These are phyloP conservation scores for Cordyceps javanica DNA, from an alignment of 2,329 filamentous ascomycete genomes.

Conservation along the genomic window DNA sequence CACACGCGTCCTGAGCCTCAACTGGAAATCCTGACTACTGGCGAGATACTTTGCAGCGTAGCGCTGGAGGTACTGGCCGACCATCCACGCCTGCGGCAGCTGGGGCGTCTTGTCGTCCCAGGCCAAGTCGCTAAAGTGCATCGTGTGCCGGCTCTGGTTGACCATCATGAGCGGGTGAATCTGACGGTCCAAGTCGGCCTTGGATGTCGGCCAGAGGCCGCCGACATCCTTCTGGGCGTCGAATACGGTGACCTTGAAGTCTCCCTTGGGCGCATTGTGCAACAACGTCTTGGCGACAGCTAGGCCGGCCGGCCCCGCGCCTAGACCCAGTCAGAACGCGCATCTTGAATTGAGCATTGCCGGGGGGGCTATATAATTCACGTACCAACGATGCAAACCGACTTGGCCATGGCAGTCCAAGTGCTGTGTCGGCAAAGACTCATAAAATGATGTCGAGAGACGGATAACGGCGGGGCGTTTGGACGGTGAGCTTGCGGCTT, in stretches of 20 bases:
- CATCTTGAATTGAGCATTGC: not conserved
- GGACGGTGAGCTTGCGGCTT: not conserved
- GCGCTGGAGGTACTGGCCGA: constrained; percentile 63
- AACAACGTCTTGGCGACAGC: constrained; percentile 69
- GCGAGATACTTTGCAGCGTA: constrained; percentile 57
- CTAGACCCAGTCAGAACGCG: constrained; percentile 29
- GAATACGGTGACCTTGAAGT: constrained; percentile 64
- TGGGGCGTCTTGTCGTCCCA: constrained; percentile 58
- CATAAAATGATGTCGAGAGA: constrained; percentile 1
- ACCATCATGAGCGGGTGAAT: constrained; percentile 62
- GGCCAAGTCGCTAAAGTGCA: constrained; percentile 65
- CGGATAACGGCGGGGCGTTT: not conserved
- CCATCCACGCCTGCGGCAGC: constrained; percentile 71
- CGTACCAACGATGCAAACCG: constrained; percentile 36
- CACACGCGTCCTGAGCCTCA: constrained; percentile 46
- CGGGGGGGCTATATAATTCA: not conserved
- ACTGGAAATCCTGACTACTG: constrained; percentile 30
- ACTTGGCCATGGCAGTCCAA: constrained; percentile 28
- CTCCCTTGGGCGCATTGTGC: constrained; percentile 44
- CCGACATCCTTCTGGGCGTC: constrained; percentile 62
- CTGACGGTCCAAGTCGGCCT: constrained; percentile 41
- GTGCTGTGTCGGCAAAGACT: constrained; percentile 7
- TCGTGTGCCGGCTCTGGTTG: constrained; percentile 73
- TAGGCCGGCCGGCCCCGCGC: constrained; percentile 63
- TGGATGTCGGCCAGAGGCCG: constrained; percentile 66